Percentiles rank a stretch among this genome's conserved stretches.
Evolutionary conservation across 148 eudicot species (phyloP).

Genomic region (Cornus florida): DNA sequence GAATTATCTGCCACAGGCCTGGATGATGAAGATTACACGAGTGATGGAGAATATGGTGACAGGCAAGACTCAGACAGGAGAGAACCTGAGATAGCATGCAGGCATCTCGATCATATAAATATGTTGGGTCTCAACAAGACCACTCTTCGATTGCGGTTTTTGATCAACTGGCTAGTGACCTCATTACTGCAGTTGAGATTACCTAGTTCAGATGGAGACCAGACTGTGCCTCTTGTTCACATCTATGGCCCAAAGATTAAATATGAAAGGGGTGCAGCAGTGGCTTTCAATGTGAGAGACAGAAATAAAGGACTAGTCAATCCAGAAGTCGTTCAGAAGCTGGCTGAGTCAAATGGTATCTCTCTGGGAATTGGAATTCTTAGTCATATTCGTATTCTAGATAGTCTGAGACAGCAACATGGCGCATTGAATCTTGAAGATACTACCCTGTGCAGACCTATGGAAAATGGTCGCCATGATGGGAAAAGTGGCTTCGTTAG

Average conservation of each 20-base stretch:
- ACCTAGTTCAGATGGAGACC: constrained; percentile 45
- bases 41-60: constrained; percentile 70
- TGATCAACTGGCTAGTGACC: constrained; percentile 93
- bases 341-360: constrained; percentile 77
- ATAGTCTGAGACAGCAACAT: constrained; percentile 47
- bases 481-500: constrained; percentile 70
- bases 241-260: constrained; percentile 96
- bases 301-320: constrained; percentile 58
- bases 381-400: constrained; percentile 65
- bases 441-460: constrained; percentile 77
- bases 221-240: constrained; percentile 55
- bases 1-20: constrained; percentile 52
- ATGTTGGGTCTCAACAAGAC: constrained; percentile 91
- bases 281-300: constrained; percentile 86
- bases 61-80: constrained; percentile 59
- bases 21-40: constrained; percentile 59
- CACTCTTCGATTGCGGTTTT: constrained; percentile 70
- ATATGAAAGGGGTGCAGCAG: constrained; percentile 94
- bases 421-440: constrained; percentile 55
- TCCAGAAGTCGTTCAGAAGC: constrained; percentile 79
- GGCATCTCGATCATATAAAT: constrained; percentile 93
- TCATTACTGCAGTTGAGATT: constrained; percentile 74
- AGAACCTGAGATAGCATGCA: constrained; percentile 81
- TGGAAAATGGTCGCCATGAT: constrained; percentile 56
- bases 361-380: constrained; percentile 87